Percentiles rank a stretch among this genome's conserved stretches.
Conservation (phyloP, 108 stramenopile genomes). For the Bacterosira constricta region DNA sequence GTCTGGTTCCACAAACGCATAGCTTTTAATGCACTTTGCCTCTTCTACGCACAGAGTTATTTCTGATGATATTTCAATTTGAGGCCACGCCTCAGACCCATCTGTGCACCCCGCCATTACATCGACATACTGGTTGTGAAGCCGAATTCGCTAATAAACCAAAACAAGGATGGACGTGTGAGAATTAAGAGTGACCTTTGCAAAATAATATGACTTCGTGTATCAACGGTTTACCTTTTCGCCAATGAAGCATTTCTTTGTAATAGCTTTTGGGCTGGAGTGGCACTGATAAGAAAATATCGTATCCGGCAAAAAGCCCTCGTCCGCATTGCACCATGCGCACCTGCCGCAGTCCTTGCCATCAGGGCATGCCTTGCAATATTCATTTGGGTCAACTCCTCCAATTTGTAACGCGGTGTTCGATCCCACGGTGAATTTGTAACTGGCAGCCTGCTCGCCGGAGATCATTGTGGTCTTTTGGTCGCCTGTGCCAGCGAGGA, state of each 20-base stretch:
- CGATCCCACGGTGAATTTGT: constrained; percentile 5
- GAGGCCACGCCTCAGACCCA: constrained; percentile 27
- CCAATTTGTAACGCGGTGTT: constrained; percentile 1
- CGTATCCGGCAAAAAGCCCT: constrained; percentile 25
- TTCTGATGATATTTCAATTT: constrained; percentile 6
- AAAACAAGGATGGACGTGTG: too few species aligned
- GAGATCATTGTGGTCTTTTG: constrained; percentile 24
- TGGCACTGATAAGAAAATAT: constrained; percentile 28
- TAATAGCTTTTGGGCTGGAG: constrained; percentile 6
- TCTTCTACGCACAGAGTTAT: constrained; percentile 15
- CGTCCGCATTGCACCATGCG: constrained; percentile 29
- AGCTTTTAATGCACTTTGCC: constrained; percentile 20
- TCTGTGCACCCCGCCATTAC: constrained; percentile 26
- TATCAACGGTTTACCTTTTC: too few species aligned
- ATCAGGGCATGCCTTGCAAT: constrained; percentile 28
- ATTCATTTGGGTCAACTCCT: constrained; percentile 27
- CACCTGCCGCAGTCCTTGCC: constrained; percentile 27
- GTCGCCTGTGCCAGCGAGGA: constrained; percentile 16
- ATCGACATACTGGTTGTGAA: constrained; percentile 29
- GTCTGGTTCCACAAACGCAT: constrained; percentile 14
- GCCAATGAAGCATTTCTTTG: constrained; percentile 31
- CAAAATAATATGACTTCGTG: too few species aligned
- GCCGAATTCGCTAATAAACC: constrained; percentile 5
- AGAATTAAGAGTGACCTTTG: too few species aligned
- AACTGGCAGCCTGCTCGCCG: constrained; percentile 2